Evolutionary conservation across 176 grass and related monocot species (phyloP), one percentile per base, ranked within the genome.

Genomic region (Juncus effusus): DNA sequence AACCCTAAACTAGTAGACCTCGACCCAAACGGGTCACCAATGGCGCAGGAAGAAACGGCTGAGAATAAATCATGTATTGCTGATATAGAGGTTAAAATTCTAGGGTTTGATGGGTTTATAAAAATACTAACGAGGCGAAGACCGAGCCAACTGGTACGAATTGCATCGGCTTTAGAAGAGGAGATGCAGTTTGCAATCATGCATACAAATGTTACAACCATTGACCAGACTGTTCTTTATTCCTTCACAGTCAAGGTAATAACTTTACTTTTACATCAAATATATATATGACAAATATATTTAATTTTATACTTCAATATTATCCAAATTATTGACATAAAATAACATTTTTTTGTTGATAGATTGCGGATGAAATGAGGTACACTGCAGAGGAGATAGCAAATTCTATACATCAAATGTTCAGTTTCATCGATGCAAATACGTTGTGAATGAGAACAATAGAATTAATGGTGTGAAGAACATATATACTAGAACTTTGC

Each of bases 171-270:
- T 7, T 75, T 99, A 7, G 94, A 72, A 44, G 69, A 99, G 81
- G 89, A 99, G 53, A 70, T 93, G 80, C 94, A 99, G 57, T 82
- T 99, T 63, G 68, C 62, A 49, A 87, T 99, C 78, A 79, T 99
- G 36, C 94, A 99, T 68, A 93, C 94, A 36, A 99, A 99, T 73
- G 84, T 99, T 76, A 99, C 94, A 56, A 99, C 94, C 67, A 99
- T 99, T 64, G 94, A 99, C 54, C 94, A 99, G 76, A 93, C 94
- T 58, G 94, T 99, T 67, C 94, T 99, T 61, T 99, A 93, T 80
- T 99, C 94, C 38, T 99, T 99, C 81, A 99, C 85, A 74, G 83
- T 99, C 60, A 99, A 99, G 89, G 94, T 93, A 75, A n/a, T 15
- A 42, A 40, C 9, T 47, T 47, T 9, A 47, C 9, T 57, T 0